Percentiles rank a stretch among this genome's conserved stretches.
Evolutionary conservation across 441 rosid genomes (phyloP).

Genomic region (Lepidium campestre): DNA sequence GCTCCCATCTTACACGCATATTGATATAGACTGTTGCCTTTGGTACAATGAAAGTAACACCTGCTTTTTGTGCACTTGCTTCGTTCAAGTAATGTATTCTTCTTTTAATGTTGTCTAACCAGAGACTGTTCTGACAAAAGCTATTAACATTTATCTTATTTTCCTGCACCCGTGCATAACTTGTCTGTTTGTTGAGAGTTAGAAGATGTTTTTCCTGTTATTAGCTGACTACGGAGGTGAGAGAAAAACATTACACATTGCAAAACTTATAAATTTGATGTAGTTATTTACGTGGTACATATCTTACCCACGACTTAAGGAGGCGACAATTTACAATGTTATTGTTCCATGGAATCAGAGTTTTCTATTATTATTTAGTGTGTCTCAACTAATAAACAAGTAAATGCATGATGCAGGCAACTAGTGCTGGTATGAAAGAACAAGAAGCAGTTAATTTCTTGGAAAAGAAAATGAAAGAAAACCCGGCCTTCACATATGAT

Average conservation of each 20-base stretch:
- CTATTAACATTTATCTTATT: neutral
- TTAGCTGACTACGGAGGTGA: neutral
- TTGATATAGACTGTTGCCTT: neutral
- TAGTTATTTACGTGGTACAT: neutral
- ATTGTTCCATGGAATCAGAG: neutral
- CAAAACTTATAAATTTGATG: neutral
- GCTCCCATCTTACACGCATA: neutral
- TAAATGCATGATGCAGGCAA: constrained; percentile 53
- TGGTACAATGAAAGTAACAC: neutral
- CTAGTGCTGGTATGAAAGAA: constrained; percentile 95
- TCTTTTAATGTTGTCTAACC: neutral
- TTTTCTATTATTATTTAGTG: neutral
- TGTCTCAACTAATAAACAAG: neutral
- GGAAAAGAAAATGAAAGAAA: constrained; percentile 98
- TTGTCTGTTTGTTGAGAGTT: neutral
- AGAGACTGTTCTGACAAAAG: neutral
- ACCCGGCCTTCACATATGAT: constrained; percentile 70
- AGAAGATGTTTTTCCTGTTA: neutral
- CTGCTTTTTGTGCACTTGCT: neutral
- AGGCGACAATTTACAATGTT: neutral
- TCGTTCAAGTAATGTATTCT: neutral
- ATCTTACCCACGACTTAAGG: neutral
- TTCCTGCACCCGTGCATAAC: neutral
- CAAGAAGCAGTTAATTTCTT: constrained; percentile 97
- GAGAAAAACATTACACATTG: neutral